Conservation (phyloP, 495 filamentous ascomycete species). For the Penicilliopsis zonata region DNA sequence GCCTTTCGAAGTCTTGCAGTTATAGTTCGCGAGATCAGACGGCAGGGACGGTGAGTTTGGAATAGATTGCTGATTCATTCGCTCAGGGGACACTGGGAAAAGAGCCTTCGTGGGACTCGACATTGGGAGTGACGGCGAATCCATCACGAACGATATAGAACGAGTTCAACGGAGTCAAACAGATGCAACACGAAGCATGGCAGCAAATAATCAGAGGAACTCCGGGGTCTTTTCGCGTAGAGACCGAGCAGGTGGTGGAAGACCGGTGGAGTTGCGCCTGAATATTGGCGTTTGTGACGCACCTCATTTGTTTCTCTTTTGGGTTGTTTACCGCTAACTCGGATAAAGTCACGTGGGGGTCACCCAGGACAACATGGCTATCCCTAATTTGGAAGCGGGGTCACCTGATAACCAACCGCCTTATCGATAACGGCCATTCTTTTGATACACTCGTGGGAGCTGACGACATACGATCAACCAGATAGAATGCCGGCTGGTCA, state of each 20-base stretch:
- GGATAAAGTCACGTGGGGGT: conserved; percentile 22
- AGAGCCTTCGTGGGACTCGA: conserved; percentile 47
- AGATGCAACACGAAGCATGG: conserved; percentile 12
- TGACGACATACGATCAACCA: too few species aligned
- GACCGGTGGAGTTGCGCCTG: conserved; percentile 7
- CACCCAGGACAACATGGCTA: conserved; percentile 20
- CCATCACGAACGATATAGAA: conserved; percentile 21
- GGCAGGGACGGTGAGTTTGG: conserved; percentile 42
- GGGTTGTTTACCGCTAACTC: conserved; percentile 23
- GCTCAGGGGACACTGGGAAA: conserved; percentile 68
- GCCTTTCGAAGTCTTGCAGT: conserved; percentile 29
- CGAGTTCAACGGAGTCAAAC: conserved; percentile 2
- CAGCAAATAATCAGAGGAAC: conserved; percentile 7
- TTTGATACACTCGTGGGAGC: too few species aligned
- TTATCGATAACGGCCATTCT: not conserved
- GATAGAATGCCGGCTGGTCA: too few species aligned
- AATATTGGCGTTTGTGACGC: conserved; percentile 24
- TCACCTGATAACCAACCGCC: conserved; percentile 1
- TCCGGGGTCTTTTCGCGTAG: not conserved
- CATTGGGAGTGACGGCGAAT: conserved; percentile 28
- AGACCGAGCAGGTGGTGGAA: conserved; percentile 10
- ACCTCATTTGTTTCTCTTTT: conserved; percentile 4
- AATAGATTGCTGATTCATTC: conserved; percentile 58
- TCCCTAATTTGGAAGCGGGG: conserved; percentile 2
- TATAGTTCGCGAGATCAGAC: conserved; percentile 25